Percentiles rank a stretch among this genome's conserved stretches.
These are phyloP conservation scores for Austroboletus eburneus DNA, from an alignment of 768 basidiomycete genomes.

Conservation along the genomic window DNA sequence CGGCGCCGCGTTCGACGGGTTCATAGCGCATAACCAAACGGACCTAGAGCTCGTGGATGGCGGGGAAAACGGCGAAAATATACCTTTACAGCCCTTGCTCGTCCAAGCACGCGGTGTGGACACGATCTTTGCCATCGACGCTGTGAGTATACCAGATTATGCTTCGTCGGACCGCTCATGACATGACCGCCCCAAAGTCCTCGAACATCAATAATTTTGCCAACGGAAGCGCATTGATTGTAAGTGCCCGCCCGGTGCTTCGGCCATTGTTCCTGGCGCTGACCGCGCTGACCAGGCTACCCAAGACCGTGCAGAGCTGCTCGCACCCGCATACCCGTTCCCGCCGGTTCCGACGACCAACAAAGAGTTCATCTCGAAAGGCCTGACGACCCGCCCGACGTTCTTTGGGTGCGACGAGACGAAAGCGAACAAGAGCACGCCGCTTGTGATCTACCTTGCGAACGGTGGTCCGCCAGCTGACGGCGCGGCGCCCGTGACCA, in stretches of 20 bases:
- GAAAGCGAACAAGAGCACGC: slow-evolving; percentile 30
- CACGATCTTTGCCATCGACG: slow-evolving; percentile 49
- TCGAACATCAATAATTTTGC: slow-evolving; percentile 17
- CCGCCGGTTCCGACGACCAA: slow-evolving; percentile 27
- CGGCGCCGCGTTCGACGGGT: slow-evolving; percentile 32
- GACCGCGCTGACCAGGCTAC: slow-evolving; percentile 14
- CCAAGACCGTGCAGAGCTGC: slow-evolving; percentile 38
- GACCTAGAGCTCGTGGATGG: slow-evolving; percentile 38
- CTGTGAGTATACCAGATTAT: slow-evolving; percentile 15
- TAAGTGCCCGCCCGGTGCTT: slow-evolving; percentile 3
- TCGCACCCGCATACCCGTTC: slow-evolving; percentile 32
- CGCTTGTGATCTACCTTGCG: no score
- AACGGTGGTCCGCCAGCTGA: no score
- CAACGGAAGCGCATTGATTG: slow-evolving; percentile 25
- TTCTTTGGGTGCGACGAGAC: slow-evolving; percentile 43
- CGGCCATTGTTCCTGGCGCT: neutral
- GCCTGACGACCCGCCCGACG: slow-evolving; percentile 36
- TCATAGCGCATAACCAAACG: slow-evolving; percentile 30
- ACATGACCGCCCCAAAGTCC: neutral
- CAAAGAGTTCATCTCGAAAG: slow-evolving; percentile 32
- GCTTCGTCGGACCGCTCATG: neutral
- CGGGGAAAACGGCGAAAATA: slow-evolving; percentile 40
- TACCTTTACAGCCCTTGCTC: slow-evolving; percentile 49
- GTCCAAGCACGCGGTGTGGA: slow-evolving; percentile 44
- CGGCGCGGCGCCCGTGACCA: slow-evolving; percentile 37